Evolutionary conservation across 2,329 filamentous ascomycete species (phyloP), one percentile per base, ranked within the genome.

Genomic region (Penicillium sp.): DNA sequence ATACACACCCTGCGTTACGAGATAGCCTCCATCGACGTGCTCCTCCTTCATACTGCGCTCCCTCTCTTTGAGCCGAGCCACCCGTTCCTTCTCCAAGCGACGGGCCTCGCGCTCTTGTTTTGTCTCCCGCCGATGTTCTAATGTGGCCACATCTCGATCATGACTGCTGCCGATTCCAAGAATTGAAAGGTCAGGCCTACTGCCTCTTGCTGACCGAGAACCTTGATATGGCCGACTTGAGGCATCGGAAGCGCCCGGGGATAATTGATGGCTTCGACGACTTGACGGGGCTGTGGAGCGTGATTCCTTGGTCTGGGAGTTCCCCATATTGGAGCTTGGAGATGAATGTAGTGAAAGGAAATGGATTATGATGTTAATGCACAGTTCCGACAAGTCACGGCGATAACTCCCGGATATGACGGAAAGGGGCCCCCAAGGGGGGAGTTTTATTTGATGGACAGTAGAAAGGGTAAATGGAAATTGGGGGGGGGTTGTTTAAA

Each of bases 1-100:
- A 70, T 99, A 99, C 48, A 92, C 90, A 35, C 94, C 94, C 70
- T 96, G 85, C 0, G 94, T 99, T 32, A 99, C 94, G 46, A 99
- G 78, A 76, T 88, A 99, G 22, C 94, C 94, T 20, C 94, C 94
- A 74, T 99, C 94, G 3, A 97, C 89, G 72, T 92, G 86, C 71
- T 99, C 94, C 66, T 97, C 92, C 61, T 82, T 86, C 78, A 97
- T 86, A 69, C 94, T 99, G 62, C 89, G 84, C 73, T 96, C 92
- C 46, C 94, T 85, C 72, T 99, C 94, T 72, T 91, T 91, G 42
- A 88, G 76, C 56, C 94, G 82, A 37, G 84, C 81, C 16, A 83
- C 79, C 44, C 90, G 86, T 73, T 97, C 93, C 68, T 86, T 89
- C 72, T 97, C 93, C 53, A 91, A 77, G 60, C 88, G 89, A 60